Conservation (phyloP, 192 early-diverging fungal species). For the Coemansia erecta region DNA sequence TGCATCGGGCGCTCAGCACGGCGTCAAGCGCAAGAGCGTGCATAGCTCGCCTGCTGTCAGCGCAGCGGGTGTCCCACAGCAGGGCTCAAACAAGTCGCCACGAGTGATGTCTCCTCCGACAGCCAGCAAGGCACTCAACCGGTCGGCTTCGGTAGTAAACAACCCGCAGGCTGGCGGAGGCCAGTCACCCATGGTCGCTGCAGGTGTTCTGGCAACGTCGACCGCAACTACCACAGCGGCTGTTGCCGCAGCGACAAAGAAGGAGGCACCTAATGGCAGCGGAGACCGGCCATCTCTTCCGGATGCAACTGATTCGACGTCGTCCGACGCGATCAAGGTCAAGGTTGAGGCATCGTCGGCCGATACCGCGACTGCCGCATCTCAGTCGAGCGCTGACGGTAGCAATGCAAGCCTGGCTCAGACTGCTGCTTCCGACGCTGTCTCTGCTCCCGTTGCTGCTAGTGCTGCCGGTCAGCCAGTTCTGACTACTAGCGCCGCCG, state of each 20-base stretch:
- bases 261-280: not conserved
- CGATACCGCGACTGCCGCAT: not conserved
- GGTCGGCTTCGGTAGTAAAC: slow-evolving; percentile 17
- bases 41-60: slow-evolving; percentile 33
- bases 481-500: not conserved
- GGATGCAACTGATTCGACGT: not conserved
- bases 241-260: not conserved
- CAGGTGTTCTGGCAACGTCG: not conserved
- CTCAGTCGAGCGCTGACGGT: not conserved
- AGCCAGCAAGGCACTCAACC: slow-evolving; percentile 11
- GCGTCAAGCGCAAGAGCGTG: slow-evolving; percentile 50
- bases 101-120: slow-evolving; percentile 25
- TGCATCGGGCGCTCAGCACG: slow-evolving; percentile 19
- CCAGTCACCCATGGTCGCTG: not conserved
- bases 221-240: slow-evolving; percentile 4
- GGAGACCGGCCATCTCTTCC: no score
- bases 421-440: not conserved
- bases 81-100: slow-evolving; percentile 34
- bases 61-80: slow-evolving; percentile 5
- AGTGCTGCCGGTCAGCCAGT: slow-evolving; percentile 7
- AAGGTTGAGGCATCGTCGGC: not conserved
- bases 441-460: slow-evolving; percentile 1
- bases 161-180: slow-evolving; percentile 1
- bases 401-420: not conserved
- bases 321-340: not conserved